Conservation (phyloP, 352 stramenopile genomes). For the Aphanomyces euteiches region DNA sequence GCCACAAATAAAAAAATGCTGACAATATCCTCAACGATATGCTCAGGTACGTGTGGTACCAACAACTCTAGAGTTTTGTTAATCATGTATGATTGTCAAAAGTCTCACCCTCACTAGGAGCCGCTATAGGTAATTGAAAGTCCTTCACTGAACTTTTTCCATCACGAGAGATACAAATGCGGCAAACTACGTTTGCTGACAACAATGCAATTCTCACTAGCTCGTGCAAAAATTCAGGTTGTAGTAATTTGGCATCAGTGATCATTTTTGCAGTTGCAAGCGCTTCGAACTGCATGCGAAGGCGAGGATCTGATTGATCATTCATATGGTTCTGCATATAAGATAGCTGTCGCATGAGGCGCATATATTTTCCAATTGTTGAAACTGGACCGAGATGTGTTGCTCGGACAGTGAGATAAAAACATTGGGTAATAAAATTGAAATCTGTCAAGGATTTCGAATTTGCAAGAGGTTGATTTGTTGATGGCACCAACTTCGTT, state of each 20-base stretch:
- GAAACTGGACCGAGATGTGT: conserved; percentile 90
- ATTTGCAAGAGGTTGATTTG: conserved; percentile 20
- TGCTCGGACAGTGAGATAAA: conserved; percentile 91
- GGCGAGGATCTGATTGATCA: conserved; percentile 56
- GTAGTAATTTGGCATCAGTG: conserved; percentile 70
- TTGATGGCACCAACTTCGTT: conserved; percentile 46
- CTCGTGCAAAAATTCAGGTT: conserved; percentile 75
- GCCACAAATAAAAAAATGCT: conserved; percentile 89
- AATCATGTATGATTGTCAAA: too few species aligned
- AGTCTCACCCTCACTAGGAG: conserved; percentile 3
- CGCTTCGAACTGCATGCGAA: conserved; percentile 72
- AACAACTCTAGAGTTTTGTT: conserved; percentile 34
- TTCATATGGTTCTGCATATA: conserved; percentile 86
- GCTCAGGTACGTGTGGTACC: conserved; percentile 89
- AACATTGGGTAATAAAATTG: conserved; percentile 96
- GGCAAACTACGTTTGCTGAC: conserved; percentile 56
- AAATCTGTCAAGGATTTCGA: conserved; percentile 57
- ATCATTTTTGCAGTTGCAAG: conserved; percentile 71
- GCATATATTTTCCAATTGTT: conserved; percentile 77
- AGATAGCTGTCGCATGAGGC: conserved; percentile 85
- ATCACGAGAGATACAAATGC: conserved; percentile 43
- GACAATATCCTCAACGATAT: conserved; percentile 94
- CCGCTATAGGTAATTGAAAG: background rate
- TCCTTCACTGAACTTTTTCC: background rate
- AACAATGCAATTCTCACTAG: conserved; percentile 69